These are phyloP conservation scores for Quercus robur DNA, from an alignment of 306 rosid species.

Conservation along the genomic window DNA sequence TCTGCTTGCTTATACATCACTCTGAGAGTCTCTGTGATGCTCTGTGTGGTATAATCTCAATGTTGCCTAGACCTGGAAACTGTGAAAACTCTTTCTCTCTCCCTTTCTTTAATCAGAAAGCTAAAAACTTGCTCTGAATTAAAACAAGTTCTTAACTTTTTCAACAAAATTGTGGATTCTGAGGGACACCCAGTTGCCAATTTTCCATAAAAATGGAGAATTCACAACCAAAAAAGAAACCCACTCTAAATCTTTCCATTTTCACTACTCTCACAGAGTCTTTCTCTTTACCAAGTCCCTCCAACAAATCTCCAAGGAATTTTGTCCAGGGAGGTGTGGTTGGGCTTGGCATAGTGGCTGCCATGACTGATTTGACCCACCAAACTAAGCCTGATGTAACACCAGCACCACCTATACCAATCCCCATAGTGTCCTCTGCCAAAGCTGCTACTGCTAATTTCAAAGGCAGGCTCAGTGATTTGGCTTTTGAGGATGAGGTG, in stretches of 20 bases:
- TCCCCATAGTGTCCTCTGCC: constrained; percentile 62
- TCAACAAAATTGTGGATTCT: neutral
- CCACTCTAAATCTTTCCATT: constrained; percentile 39
- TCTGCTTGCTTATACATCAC: constrained; percentile 7
- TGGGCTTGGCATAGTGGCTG: constrained; percentile 71
- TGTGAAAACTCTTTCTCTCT: neutral
- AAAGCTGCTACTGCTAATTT: constrained; percentile 68
- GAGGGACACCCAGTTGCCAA: constrained; percentile 4
- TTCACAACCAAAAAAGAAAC: constrained; percentile 33
- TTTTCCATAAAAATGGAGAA: constrained; percentile 26
- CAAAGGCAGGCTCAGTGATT: constrained; percentile 25
- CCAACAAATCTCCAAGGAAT: constrained; percentile 37
- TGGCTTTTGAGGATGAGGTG: constrained; percentile 27
- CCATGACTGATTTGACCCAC: constrained; percentile 45
- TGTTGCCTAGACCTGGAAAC: constrained; percentile 10
- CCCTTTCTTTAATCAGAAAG: neutral
- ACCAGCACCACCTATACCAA: constrained; percentile 36
- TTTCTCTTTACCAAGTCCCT: constrained; percentile 17
- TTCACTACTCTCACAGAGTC: constrained; percentile 43
- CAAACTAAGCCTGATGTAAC: neutral
- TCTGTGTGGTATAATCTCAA: neutral
- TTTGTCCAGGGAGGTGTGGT: constrained; percentile 52
- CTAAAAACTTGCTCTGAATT: too few species aligned
- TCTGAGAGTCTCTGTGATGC: neutral
- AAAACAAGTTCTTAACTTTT: too few species aligned